phyloP scores from a whole-genome alignment of 768 basidiomycete species.

The Boletellus ananas region DNA sequence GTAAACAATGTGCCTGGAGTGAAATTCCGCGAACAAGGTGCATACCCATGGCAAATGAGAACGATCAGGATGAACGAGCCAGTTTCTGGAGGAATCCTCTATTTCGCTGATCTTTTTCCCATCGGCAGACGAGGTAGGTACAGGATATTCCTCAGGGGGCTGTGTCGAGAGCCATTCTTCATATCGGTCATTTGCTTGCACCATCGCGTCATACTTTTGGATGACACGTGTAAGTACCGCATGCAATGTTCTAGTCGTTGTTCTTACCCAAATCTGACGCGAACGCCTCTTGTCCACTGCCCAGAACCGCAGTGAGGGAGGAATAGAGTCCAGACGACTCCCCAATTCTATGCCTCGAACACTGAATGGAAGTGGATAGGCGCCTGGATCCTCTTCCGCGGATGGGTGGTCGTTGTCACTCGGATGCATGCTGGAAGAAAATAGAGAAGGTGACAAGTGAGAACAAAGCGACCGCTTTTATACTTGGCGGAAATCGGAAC shows the following conservation, averaged over 20 bases:
- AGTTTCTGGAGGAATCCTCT: neutral
- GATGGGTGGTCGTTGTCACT: neutral
- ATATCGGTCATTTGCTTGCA: slow-evolving; percentile 11
- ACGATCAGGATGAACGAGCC: slow-evolving; percentile 1
- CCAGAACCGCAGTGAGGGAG: slow-evolving; percentile 8
- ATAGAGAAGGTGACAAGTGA: too few relatives aligned
- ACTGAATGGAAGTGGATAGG: slow-evolving; percentile 17
- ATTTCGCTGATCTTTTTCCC: slow-evolving; percentile 3
- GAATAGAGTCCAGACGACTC: slow-evolving; percentile 18
- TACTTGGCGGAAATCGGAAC: too few relatives aligned
- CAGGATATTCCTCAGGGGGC: slow-evolving; percentile 7
- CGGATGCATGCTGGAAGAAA: neutral
- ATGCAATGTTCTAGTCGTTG: neutral
- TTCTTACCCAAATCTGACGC: slow-evolving; percentile 11
- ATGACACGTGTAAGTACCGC: neutral
- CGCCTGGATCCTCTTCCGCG: slow-evolving; percentile 12
- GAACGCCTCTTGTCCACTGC: neutral
- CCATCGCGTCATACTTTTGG: slow-evolving; percentile 5
- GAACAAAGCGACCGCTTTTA: too few relatives aligned
- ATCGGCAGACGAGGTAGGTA: slow-evolving; percentile 1
- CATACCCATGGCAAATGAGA: slow-evolving; percentile 11
- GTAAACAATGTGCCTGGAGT: neutral
- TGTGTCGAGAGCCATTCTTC: slow-evolving; percentile 13
- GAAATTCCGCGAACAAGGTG: neutral
- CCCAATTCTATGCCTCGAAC: slow-evolving; percentile 2